Conservation (phyloP, 176 grass and related monocot species). For the Leersia perrieri region DNA sequence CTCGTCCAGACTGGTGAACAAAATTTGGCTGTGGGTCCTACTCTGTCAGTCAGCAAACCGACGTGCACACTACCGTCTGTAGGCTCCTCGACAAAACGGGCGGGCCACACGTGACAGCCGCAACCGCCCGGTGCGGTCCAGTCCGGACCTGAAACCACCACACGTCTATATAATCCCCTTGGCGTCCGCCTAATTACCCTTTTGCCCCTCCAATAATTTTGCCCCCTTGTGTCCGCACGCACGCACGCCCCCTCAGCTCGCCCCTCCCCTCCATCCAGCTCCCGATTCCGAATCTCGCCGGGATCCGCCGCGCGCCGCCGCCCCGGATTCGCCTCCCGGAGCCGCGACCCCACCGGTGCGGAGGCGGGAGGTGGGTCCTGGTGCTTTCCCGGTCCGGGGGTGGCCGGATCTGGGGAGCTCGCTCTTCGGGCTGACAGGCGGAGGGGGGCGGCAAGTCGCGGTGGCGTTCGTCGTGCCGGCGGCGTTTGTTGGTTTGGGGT, state of each 20-base stretch:
- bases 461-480: background rate
- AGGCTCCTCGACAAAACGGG: background rate
- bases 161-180: slow-evolving; percentile 26
- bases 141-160: background rate
- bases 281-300: slow-evolving; percentile 11
- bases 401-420: background rate
- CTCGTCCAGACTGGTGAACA: too few relatives aligned
- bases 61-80: too few relatives aligned
- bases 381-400: too few relatives aligned
- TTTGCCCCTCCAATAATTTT: slow-evolving; percentile 32
- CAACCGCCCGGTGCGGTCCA: too few relatives aligned
- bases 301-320: background rate
- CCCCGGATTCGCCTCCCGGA: background rate
- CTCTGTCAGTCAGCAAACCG: too few relatives aligned
- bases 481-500: background rate
- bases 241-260: background rate
- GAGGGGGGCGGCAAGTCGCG: background rate
- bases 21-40: too few relatives aligned
- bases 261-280: background rate
- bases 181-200: background rate
- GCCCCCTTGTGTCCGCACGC: background rate
- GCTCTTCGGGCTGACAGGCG: background rate
- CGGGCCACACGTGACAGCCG: background rate
- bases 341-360: background rate
- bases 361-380: background rate